phyloP scores from a whole-genome alignment of 768 basidiomycete species.

The Lactarius trivialis region DNA sequence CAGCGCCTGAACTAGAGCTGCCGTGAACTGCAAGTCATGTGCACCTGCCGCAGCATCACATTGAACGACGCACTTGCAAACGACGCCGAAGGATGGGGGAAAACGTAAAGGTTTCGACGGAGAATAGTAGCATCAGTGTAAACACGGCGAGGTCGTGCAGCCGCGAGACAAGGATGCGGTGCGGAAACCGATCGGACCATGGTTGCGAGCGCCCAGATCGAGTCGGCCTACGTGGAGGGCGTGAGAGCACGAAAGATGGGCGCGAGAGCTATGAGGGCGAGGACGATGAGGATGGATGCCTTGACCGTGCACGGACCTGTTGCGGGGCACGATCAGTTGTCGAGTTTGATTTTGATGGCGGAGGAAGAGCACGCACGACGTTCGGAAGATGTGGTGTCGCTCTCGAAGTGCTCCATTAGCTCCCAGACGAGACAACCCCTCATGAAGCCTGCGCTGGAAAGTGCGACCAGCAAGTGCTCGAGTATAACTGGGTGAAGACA shows the following conservation, averaged over 20 bases:
- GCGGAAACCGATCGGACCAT: conserved; percentile 88
- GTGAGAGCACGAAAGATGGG: conserved; percentile 49
- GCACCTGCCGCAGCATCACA: conserved; percentile 2
- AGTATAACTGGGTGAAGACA: conserved; percentile 61
- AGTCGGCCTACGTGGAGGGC: too few species aligned
- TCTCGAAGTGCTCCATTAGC: conserved; percentile 38
- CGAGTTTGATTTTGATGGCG: background rate
- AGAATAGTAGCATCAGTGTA: conserved; percentile 71
- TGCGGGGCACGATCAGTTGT: background rate
- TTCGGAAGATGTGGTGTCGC: conserved; percentile 26
- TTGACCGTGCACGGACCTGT: conserved; percentile 68
- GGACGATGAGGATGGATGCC: conserved; percentile 80
- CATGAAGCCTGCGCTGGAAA: conserved; percentile 54
- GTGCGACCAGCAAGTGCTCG: conserved; percentile 60
- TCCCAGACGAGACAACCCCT: conserved; percentile 61
- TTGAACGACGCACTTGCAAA: conserved; percentile 45
- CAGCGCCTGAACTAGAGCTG: conserved; percentile 39
- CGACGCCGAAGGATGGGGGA: conserved; percentile 74
- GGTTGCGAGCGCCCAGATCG: conserved; percentile 48
- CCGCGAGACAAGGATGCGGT: conserved; percentile 91
- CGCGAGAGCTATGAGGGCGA: conserved; percentile 64
- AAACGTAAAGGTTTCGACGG: conserved; percentile 76
- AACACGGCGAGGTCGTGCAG: conserved; percentile 81
- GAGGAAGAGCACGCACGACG: conserved; percentile 13
- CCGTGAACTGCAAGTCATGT: conserved; percentile 37